Evolutionary conservation across 345 rosid species (phyloP).

Genomic region (Populus euphratica): DNA sequence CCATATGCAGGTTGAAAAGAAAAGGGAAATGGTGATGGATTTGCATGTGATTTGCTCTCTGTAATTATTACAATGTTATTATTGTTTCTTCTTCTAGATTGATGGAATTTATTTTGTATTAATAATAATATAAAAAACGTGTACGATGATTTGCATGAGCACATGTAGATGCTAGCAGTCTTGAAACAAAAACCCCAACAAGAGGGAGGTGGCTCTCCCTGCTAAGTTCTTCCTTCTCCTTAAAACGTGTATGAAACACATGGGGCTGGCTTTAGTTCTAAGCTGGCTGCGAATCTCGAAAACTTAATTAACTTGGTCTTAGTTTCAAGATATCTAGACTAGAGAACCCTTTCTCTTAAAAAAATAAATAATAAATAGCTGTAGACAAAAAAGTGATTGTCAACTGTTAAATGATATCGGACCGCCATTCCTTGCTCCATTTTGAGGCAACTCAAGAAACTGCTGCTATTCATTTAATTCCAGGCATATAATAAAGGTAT

Average conservation of each 20-base stretch:
- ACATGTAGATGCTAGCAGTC: constrained; percentile 9
- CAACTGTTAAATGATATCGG: constrained; percentile 15
- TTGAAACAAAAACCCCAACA: constrained; percentile 25
- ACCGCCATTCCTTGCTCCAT: constrained; percentile 52
- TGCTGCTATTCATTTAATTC: not conserved
- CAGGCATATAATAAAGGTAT: not conserved
- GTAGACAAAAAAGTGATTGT: constrained; percentile 1
- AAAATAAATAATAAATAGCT: not conserved
- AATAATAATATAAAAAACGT: not conserved
- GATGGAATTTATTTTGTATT: too few species aligned
- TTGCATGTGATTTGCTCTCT: too few species aligned
- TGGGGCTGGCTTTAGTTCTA: constrained; percentile 25
- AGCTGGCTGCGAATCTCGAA: constrained; percentile 50
- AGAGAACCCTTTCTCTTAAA: too few species aligned
- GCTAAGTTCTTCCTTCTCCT: too few species aligned
- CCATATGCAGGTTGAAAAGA: too few species aligned
- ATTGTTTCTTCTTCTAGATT: too few species aligned
- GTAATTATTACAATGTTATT: too few species aligned
- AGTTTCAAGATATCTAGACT: not conserved
- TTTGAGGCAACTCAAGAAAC: constrained; percentile 33
- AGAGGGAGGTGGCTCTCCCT: constrained; percentile 15
- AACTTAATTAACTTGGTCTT: constrained; percentile 26
- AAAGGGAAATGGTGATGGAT: too few species aligned
- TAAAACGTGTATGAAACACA: not conserved
- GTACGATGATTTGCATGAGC: not conserved